A percentile compares a stretch with the other conserved stretches of the same genome.
phyloP scores from a whole-genome alignment of 805 yeast species.

The Teunomyces tritomae region DNA sequence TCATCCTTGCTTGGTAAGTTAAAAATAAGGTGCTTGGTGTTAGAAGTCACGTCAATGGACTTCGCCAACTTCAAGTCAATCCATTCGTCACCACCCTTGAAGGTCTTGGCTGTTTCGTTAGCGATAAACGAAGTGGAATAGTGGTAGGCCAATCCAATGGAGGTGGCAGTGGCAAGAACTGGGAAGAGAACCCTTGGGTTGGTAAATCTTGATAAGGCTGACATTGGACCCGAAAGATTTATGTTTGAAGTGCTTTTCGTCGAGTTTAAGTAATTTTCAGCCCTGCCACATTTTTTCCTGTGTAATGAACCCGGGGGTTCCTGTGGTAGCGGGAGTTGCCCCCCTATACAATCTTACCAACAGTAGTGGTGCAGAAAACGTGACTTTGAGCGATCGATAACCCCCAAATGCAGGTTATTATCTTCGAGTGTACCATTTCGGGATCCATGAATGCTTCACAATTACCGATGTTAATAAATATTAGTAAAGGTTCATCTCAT shows the following conservation, averaged over 20 bases:
- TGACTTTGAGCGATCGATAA: background rate
- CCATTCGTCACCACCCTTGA: slow-evolving; percentile 68
- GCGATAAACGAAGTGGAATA: slow-evolving; percentile 18
- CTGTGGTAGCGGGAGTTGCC: background rate
- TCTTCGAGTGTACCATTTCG: no score
- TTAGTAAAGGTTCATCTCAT: no score
- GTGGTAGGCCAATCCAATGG: slow-evolving; percentile 32
- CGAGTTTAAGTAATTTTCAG: slow-evolving; percentile 3
- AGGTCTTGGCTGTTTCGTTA: slow-evolving; percentile 45
- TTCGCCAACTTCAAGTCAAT: slow-evolving; percentile 57
- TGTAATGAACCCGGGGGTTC: background rate
- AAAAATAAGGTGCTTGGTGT: slow-evolving; percentile 69
- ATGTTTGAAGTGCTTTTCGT: background rate
- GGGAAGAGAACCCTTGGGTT: slow-evolving; percentile 29
- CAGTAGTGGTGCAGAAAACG: background rate
- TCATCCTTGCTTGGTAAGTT: slow-evolving; percentile 65
- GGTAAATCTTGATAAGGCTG: slow-evolving; percentile 19
- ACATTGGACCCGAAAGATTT: background rate
- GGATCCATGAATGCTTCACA: no score
- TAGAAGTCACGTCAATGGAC: slow-evolving; percentile 50
- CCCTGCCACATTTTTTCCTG: slow-evolving; percentile 2
- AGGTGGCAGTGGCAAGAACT: slow-evolving; percentile 29
- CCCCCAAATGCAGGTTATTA: no score
- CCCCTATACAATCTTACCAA: background rate
- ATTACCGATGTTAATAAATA: no score